Percentiles rank a stretch among this genome's conserved stretches.
phyloP scores from a whole-genome alignment of 148 eudicot species.

The Selenicereus undatus region DNA sequence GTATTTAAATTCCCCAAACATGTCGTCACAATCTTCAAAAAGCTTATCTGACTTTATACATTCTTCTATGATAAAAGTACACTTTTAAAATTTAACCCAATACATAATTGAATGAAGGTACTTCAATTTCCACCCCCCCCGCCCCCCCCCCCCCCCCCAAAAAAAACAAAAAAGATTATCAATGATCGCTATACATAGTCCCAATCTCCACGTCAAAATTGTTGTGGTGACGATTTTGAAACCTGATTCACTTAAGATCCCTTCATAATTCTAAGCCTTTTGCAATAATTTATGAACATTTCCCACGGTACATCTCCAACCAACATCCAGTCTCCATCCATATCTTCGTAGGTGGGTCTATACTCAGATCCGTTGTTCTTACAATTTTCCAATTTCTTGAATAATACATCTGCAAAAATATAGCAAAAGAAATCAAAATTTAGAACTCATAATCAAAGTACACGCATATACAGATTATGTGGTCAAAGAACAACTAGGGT shows the following conservation, averaged over 20 bases:
- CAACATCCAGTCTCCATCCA: constrained; percentile 38
- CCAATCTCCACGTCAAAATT: background rate
- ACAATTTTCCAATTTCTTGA: background rate
- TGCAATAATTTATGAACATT: constrained; percentile 32
- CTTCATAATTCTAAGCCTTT: constrained; percentile 29
- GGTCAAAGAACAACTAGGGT: too few species aligned
- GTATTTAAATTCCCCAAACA: too few species aligned
- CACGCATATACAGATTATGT: background rate
- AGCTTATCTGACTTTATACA: too few species aligned
- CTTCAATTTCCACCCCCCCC: background rate
- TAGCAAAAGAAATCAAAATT: background rate
- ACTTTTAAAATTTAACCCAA: background rate
- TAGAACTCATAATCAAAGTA: background rate
- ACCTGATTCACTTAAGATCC: constrained; percentile 21
- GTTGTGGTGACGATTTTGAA: background rate
- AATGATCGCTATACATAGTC: background rate
- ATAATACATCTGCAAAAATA: constrained; percentile 4
- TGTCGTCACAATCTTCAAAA: too few species aligned
- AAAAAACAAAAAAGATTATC: background rate
- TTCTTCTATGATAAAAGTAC: too few species aligned
- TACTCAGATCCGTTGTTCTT: constrained; percentile 11
- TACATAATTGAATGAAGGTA: background rate
- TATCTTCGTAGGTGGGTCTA: constrained; percentile 31
- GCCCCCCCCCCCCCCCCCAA: too few species aligned
- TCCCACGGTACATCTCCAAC: constrained; percentile 41